Conservation (phyloP, 1,284 basidiomycete species). For the Cutaneotrichosporon spelunceum region DNA sequence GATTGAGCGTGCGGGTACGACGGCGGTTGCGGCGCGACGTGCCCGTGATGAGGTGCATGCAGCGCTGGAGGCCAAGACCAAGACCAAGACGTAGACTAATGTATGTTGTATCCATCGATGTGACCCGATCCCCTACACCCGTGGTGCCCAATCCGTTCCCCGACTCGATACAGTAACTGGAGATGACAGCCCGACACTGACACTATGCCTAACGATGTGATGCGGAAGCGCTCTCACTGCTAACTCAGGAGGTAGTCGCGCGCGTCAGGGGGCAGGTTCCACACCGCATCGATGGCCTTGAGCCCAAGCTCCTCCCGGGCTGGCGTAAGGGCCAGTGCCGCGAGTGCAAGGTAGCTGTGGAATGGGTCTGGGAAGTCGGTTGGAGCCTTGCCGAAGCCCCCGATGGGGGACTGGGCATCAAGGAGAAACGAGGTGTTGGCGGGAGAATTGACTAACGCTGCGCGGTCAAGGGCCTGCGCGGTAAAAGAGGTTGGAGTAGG, state of each 20-base stretch:
- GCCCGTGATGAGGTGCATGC: constrained; percentile 4
- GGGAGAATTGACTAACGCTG: constrained; percentile 58
- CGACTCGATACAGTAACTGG: not conserved
- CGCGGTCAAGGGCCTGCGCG: constrained; percentile 63
- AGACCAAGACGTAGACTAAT: not conserved
- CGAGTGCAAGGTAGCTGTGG: constrained; percentile 84
- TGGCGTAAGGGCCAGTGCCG: constrained; percentile 68
- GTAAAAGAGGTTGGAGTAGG: not conserved
- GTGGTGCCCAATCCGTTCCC: not conserved
- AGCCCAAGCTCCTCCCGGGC: constrained; percentile 58
- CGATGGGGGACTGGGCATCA: constrained; percentile 74
- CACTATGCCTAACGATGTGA: too few relatives aligned
- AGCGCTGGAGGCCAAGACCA: not conserved
- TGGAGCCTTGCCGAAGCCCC: constrained; percentile 77
- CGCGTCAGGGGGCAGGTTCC: constrained; percentile 67
- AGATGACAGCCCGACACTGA: not conserved
- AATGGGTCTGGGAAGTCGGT: constrained; percentile 81
- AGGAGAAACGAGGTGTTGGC: constrained; percentile 64
- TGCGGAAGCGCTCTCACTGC: not conserved
- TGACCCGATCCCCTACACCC: not conserved
- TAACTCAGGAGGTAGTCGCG: constrained; percentile 59
- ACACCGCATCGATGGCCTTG: constrained; percentile 60
- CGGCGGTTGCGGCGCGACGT: not conserved
- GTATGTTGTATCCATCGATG: not conserved
- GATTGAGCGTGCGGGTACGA: not conserved